Evolutionary conservation across 1,284 basidiomycete species (phyloP).

Genomic region (Pseudozyma hubeiensis): DNA sequence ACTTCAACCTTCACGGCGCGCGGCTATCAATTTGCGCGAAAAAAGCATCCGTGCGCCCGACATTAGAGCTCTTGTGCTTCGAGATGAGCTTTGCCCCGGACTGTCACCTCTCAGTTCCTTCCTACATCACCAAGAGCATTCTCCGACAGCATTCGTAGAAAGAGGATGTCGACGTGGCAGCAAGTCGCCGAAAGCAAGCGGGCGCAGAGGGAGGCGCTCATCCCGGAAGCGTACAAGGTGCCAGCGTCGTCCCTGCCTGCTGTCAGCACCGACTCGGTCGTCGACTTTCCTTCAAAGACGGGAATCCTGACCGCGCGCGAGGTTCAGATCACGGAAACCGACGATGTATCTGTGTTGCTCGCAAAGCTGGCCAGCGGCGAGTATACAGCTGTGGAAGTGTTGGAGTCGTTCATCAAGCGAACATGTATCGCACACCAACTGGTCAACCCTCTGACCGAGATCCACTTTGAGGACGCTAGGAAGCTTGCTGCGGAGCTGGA

Average conservation of each 20-base stretch:
- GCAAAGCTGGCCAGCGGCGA: conserved; percentile 72
- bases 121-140: too few relatives aligned
- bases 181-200: conserved; percentile 40
- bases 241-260: conserved; percentile 28
- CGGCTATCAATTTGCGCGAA: neutral
- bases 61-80: neutral
- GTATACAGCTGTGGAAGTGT: conserved; percentile 78
- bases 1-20: neutral
- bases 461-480: conserved; percentile 76
- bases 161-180: conserved; percentile 40
- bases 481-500: conserved; percentile 74
- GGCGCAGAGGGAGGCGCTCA: conserved; percentile 39
- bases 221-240: conserved; percentile 42
- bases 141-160: neutral
- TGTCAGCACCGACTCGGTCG: conserved; percentile 23
- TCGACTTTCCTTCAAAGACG: conserved; percentile 34
- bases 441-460: conserved; percentile 74
- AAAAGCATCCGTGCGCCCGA: neutral
- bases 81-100: too few relatives aligned
- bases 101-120: too few relatives aligned
- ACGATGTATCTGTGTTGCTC: conserved; percentile 72
- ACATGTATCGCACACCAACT: conserved; percentile 84
- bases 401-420: conserved; percentile 81
- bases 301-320: conserved; percentile 43
- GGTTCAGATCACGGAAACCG: conserved; percentile 49